Conservation (phyloP, 2,329 filamentous ascomycete genomes). For the Diaporthe vexans region DNA sequence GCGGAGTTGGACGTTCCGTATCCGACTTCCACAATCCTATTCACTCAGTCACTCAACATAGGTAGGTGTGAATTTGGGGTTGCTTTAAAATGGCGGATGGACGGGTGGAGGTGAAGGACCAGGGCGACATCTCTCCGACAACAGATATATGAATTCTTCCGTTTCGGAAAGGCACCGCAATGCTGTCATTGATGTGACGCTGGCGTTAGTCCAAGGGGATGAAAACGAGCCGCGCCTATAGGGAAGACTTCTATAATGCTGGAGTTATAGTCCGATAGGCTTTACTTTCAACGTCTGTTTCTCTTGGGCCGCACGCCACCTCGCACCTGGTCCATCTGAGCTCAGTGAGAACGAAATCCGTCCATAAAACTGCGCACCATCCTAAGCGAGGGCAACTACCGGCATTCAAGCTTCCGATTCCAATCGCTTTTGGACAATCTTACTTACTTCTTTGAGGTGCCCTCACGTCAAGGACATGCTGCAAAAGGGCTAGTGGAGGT, state of each 20-base stretch:
- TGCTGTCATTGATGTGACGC: background rate
- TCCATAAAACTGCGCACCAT: background rate
- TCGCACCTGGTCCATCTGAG: background rate
- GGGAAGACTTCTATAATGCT: background rate
- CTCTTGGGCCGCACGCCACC: background rate
- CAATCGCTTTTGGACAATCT: background rate
- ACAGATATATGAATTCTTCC: slow-evolving; percentile 16
- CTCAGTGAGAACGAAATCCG: background rate
- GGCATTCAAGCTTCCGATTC: background rate
- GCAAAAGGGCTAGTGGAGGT: background rate
- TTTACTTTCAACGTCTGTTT: background rate
- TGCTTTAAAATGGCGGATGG: background rate
- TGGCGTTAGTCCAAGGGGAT: background rate
- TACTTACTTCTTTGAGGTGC: background rate
- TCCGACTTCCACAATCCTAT: background rate
- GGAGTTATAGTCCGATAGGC: background rate
- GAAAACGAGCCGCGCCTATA: background rate
- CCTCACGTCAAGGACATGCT: background rate
- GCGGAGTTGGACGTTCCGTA: background rate
- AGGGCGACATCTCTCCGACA: background rate
- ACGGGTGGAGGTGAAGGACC: background rate
- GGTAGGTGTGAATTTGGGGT: background rate
- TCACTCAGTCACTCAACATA: background rate
- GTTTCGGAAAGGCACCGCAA: background rate
- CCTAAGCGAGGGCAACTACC: background rate